phyloP scores from a whole-genome alignment of 1,139 yeast genomes.

The Lodderomyces orthopsilosis region DNA sequence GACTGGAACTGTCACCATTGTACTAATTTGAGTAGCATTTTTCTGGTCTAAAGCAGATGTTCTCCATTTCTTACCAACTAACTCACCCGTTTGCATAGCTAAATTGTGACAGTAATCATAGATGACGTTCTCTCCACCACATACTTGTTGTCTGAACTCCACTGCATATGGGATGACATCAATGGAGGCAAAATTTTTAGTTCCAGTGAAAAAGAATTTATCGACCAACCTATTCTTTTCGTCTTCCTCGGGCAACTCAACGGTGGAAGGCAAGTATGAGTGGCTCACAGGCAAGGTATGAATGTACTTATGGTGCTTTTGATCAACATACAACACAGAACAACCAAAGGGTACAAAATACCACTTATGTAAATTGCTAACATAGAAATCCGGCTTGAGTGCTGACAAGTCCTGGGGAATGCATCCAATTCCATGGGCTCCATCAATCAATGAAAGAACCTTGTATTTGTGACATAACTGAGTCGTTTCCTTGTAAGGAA shows the following conservation, averaged over 20 bases:
- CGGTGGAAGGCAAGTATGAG: slow-evolving; percentile 27
- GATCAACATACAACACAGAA: slow-evolving; percentile 59
- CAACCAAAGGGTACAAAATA: slow-evolving; percentile 55
- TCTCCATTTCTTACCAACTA: slow-evolving; percentile 38
- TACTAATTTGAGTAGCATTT: slow-evolving; percentile 28
- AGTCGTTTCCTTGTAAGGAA: slow-evolving; percentile 55
- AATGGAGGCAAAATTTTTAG: slow-evolving; percentile 29
- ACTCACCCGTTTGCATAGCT: slow-evolving; percentile 41
- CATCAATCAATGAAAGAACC: slow-evolving; percentile 62
- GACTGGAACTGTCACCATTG: slow-evolving; percentile 33
- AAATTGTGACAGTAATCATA: slow-evolving; percentile 45
- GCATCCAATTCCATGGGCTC: slow-evolving; percentile 68
- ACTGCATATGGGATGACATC: slow-evolving; percentile 37
- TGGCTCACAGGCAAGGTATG: slow-evolving; percentile 63
- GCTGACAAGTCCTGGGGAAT: slow-evolving; percentile 34
- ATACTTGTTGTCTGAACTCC: slow-evolving; percentile 46
- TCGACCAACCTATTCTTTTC: slow-evolving; percentile 32
- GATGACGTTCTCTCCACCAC: slow-evolving; percentile 64
- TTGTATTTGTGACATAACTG: slow-evolving; percentile 45
- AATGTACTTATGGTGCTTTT: slow-evolving; percentile 46
- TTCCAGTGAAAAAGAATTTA: slow-evolving; percentile 39
- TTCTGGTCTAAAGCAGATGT: slow-evolving; percentile 31
- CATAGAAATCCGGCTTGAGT: slow-evolving; percentile 59
- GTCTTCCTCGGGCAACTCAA: slow-evolving; percentile 19
- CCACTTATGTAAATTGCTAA: slow-evolving; percentile 73